Evolutionary conservation across 2,329 filamentous ascomycete genomes (phyloP).

Genomic region (Scytalidium lignicola): DNA sequence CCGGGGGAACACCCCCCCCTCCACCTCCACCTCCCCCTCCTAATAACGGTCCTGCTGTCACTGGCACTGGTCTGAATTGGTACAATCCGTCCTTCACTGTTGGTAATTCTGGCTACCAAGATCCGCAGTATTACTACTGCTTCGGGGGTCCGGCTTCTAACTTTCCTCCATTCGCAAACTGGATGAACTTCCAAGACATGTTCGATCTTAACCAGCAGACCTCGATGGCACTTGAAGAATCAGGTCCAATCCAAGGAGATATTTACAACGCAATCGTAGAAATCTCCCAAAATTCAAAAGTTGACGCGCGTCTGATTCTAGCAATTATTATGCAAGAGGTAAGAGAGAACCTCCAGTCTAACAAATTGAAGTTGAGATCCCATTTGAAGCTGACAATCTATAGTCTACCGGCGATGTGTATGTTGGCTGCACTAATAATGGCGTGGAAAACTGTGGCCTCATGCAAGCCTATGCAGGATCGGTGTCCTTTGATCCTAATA

Average conservation of each 20-base stretch:
- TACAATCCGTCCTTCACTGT: conserved; percentile 6
- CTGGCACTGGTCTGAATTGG: conserved; percentile 1
- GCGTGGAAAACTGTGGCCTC: conserved; percentile 18
- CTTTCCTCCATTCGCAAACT: conserved; percentile 14
- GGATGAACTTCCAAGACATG: conserved; percentile 18
- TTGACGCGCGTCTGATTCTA: conserved; percentile 22
- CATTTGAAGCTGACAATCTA: conserved; percentile 5
- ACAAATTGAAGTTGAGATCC: background rate
- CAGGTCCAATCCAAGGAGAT: conserved; percentile 1
- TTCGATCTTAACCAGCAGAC: conserved; percentile 15
- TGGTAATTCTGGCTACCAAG: conserved; percentile 14
- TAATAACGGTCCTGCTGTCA: too few relatives aligned
- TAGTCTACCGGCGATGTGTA: conserved; percentile 20
- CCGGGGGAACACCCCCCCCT: too few relatives aligned
- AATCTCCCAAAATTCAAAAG: conserved; percentile 10
- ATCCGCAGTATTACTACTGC: conserved; percentile 12
- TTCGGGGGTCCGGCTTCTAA: conserved; percentile 12
- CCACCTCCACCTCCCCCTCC: too few relatives aligned
- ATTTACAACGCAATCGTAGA: conserved; percentile 8
- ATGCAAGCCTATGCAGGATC: conserved; percentile 21
- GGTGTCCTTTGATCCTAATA: conserved; percentile 14
- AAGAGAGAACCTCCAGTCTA: too few relatives aligned
- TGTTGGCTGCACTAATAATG: conserved; percentile 17
- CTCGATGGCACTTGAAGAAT: background rate
- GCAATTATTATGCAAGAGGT: conserved; percentile 25